A percentile compares a stretch with the other conserved stretches of the same genome.
phyloP scores from a whole-genome alignment of 768 basidiomycete species.

The Psilocybe sp. region DNA sequence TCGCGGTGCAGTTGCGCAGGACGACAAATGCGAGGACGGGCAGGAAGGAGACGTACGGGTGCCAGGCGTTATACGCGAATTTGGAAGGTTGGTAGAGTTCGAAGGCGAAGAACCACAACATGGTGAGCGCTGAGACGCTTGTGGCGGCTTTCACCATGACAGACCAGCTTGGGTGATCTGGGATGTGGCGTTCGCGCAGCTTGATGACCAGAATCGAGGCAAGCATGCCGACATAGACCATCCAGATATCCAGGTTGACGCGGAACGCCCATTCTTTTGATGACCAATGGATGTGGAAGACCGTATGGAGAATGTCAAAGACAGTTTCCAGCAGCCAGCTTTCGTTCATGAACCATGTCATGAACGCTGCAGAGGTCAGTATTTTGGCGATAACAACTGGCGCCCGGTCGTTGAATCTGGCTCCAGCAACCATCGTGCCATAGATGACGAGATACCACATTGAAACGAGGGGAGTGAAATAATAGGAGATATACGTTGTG shows the following conservation, averaged over 20 bases:
- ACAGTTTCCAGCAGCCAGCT: constrained; percentile 58
- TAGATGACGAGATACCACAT: constrained; percentile 91
- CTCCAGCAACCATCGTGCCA: constrained; percentile 68
- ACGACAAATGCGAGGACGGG: constrained; percentile 76
- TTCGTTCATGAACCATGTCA: constrained; percentile 66
- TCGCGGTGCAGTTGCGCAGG: constrained; percentile 72
- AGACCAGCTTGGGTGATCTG: constrained; percentile 69
- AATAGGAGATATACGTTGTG: constrained; percentile 88
- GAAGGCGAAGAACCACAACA: constrained; percentile 82
- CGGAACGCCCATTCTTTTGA: constrained; percentile 88
- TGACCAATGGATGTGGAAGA: constrained; percentile 81
- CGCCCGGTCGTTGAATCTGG: constrained; percentile 69
- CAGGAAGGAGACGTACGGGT: constrained; percentile 76
- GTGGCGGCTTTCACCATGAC: constrained; percentile 44
- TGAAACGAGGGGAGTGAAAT: constrained; percentile 87
- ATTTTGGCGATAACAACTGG: constrained; percentile 72
- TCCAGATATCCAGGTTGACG: constrained; percentile 84
- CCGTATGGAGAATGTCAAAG: constrained; percentile 59
- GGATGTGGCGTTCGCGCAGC: constrained; percentile 66
- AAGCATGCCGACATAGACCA: constrained; percentile 87
- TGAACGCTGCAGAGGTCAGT: constrained; percentile 53
- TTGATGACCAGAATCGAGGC: constrained; percentile 72
- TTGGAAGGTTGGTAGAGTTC: constrained; percentile 77
- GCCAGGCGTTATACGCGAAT: constrained; percentile 83
- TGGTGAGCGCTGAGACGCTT: constrained; percentile 45